Conservation (phyloP, 1,139 yeast species). For the Yamadazyma triangularis region DNA sequence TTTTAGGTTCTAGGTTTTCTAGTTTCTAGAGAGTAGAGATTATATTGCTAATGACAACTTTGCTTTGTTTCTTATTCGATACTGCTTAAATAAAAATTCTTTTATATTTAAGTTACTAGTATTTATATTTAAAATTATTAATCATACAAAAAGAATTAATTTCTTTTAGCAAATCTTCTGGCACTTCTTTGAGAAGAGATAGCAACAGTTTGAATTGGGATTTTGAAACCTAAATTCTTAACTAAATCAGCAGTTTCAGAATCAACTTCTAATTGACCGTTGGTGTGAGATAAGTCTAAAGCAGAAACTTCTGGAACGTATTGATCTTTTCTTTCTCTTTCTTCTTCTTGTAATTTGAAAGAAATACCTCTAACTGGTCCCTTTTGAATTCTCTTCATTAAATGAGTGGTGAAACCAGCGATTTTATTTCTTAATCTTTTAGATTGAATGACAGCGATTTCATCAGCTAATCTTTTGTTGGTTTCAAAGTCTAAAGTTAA, state of each 20-base stretch:
- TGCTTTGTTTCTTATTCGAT: too few relatives aligned
- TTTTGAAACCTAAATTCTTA: constrained; percentile 93
- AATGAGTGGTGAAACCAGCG: constrained; percentile 99
- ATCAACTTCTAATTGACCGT: constrained; percentile 96
- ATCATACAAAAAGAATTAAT: constrained; percentile 38
- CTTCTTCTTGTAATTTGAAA: constrained; percentile 99
- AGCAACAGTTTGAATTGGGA: constrained; percentile 87
- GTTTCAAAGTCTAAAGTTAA: constrained; percentile 99
- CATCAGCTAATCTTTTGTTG: constrained; percentile 99
- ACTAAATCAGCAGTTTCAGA: constrained; percentile 97
- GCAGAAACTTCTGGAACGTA: constrained; percentile 99
- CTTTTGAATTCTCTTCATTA: constrained; percentile 99
- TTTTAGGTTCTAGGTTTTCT: too few relatives aligned
- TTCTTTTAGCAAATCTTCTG: constrained; percentile 96
- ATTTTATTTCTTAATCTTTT: constrained; percentile 99
- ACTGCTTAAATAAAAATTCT: too few relatives aligned
- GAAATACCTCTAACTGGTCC: constrained; percentile 99
- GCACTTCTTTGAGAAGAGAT: constrained; percentile 91
- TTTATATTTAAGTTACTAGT: not conserved
- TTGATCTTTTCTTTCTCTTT: constrained; percentile 99
- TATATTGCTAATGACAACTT: too few relatives aligned
- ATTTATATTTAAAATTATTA: constrained; percentile 5
- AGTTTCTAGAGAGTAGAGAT: too few relatives aligned
- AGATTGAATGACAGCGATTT: constrained; percentile 98
- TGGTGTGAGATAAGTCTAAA: constrained; percentile 94